Conservation (phyloP, 306 rosid genomes). For the Castanopsis chinensis region DNA sequence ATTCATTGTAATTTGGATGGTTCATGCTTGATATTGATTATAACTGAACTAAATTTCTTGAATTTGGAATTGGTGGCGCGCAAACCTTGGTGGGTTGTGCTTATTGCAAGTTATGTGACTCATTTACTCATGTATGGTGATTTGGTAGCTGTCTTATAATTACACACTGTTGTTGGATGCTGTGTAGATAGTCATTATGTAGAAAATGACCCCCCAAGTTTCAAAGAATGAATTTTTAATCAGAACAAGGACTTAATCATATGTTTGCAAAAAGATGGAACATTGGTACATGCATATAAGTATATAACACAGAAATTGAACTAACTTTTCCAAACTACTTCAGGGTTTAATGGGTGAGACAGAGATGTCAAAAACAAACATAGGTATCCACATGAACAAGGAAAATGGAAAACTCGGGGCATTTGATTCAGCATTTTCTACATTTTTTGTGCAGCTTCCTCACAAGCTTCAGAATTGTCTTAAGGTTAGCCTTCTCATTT, state of each 20-base stretch:
- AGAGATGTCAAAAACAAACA: constrained; percentile 37
- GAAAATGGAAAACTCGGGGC: constrained; percentile 36
- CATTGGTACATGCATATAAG: neutral
- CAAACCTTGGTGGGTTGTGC: constrained; percentile 4
- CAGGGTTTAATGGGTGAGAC: constrained; percentile 57
- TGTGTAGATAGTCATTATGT: neutral
- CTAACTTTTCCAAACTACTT: constrained; percentile 20
- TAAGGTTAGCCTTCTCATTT: constrained; percentile 46
- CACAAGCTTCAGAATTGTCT: constrained; percentile 61
- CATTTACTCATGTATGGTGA: neutral
- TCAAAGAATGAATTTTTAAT: neutral
- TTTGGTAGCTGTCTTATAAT: neutral
- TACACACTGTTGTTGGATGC: neutral
- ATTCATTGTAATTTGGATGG: too few relatives aligned
- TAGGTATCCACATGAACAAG: constrained; percentile 38
- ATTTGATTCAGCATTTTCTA: constrained; percentile 47
- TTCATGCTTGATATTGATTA: constrained; percentile 12
- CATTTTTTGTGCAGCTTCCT: constrained; percentile 66
- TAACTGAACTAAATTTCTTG: constrained; percentile 13
- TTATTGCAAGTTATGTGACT: neutral
- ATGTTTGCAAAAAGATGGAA: neutral
- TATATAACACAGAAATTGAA: neutral
- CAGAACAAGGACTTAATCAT: neutral
- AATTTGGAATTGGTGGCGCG: neutral
- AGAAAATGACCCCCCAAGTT: neutral